A percentile compares a stretch with the other conserved stretches of the same genome.
Evolutionary conservation across 1,284 basidiomycete genomes (phyloP).

Genomic region (Sporisorium iseilematis-ciliati): DNA sequence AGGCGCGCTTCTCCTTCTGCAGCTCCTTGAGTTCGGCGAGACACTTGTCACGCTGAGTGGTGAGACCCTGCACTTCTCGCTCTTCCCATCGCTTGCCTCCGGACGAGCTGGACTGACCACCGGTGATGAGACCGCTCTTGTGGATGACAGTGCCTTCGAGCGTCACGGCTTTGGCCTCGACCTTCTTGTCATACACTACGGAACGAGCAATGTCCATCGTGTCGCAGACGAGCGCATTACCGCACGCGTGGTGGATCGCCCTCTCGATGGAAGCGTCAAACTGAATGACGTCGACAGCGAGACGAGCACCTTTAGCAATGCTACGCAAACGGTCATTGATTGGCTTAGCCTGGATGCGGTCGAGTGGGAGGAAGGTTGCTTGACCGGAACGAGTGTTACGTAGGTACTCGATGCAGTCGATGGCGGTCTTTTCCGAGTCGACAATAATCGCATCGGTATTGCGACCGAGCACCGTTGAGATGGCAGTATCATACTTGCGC

Average conservation of each 20-base stretch:
- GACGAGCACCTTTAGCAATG: slow-evolving; percentile 87
- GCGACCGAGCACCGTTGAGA: slow-evolving; percentile 93
- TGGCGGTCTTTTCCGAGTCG: slow-evolving; percentile 94
- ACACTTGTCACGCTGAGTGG: slow-evolving; percentile 76
- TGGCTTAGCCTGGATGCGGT: slow-evolving; percentile 93
- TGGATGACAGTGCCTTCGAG: slow-evolving; percentile 97
- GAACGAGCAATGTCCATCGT: slow-evolving; percentile 89
- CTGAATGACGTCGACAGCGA: slow-evolving; percentile 87
- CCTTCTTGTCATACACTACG: slow-evolving; percentile 91
- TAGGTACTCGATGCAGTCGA: slow-evolving; percentile 97
- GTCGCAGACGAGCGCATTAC: slow-evolving; percentile 94
- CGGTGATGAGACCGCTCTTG: slow-evolving; percentile 96
- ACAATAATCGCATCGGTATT: slow-evolving; percentile 97
- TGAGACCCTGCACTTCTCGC: slow-evolving; percentile 88
- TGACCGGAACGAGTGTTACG: slow-evolving; percentile 92
- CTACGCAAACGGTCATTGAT: slow-evolving; percentile 94
- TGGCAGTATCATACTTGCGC: slow-evolving; percentile 90
- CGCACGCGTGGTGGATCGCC: slow-evolving; percentile 96
- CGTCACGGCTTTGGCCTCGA: slow-evolving; percentile 97
- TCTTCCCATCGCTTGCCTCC: slow-evolving; percentile 79
- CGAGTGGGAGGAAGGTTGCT: slow-evolving; percentile 96
- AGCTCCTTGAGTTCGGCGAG: slow-evolving; percentile 85
- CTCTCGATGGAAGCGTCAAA: slow-evolving; percentile 74
- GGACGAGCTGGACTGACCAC: slow-evolving; percentile 80
- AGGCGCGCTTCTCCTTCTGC: slow-evolving; percentile 81